phyloP scores from a whole-genome alignment of 1,284 basidiomycete genomes.

The Moesziomyces globuligerus region DNA sequence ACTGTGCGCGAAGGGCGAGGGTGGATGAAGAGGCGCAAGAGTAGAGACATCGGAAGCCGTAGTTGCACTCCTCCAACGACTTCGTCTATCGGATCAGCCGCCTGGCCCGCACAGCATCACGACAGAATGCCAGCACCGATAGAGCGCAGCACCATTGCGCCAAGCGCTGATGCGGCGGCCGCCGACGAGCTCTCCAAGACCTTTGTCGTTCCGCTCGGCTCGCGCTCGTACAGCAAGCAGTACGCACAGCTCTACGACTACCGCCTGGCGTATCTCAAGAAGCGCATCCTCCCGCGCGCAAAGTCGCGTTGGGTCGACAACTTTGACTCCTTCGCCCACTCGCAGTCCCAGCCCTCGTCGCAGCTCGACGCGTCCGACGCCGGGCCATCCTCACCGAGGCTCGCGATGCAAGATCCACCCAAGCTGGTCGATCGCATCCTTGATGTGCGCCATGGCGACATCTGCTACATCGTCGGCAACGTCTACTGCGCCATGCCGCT shows the following conservation, averaged over 20 bases:
- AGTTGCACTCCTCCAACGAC: neutral
- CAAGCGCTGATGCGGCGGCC: neutral
- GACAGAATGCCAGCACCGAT: conserved; percentile 35
- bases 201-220: conserved; percentile 54
- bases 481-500: conserved; percentile 98
- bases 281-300: conserved; percentile 53
- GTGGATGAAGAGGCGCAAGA: neutral
- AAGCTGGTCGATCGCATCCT: conserved; percentile 83
- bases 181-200: conserved; percentile 39
- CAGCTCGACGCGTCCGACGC: conserved; percentile 20
- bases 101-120: too few relatives aligned
- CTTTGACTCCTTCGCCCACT: conserved; percentile 28
- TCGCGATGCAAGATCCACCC: conserved; percentile 65
- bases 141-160: conserved; percentile 10
- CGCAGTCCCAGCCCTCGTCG: conserved; percentile 25
- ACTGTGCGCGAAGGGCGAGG: too few relatives aligned
- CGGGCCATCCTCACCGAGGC: conserved; percentile 13
- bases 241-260: conserved; percentile 66
- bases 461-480: conserved; percentile 92
- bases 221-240: conserved; percentile 58
- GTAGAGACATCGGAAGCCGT: too few relatives aligned
- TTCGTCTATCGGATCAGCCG: neutral
- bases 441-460: conserved; percentile 82
- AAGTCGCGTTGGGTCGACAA: conserved; percentile 43
- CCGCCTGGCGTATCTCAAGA: conserved; percentile 61